A percentile compares a stretch with the other conserved stretches of the same genome.
These are phyloP conservation scores for Hippophae gyantsensis DNA, from an alignment of 306 rosid genomes.

Conservation along the genomic window DNA sequence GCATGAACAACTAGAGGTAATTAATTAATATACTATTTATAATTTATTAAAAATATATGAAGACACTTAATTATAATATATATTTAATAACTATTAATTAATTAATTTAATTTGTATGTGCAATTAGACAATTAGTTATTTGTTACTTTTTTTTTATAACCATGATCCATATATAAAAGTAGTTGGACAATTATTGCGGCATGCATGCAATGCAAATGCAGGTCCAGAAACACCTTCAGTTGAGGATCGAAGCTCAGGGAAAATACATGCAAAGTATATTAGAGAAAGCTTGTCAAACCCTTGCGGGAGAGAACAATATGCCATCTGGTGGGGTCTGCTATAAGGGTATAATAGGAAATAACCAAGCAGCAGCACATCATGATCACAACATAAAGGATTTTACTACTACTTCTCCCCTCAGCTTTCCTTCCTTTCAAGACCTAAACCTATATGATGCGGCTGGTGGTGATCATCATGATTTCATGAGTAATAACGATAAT, in stretches of 20 bases:
- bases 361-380: constrained; percentile 1
- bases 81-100: no score
- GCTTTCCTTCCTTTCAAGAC: constrained; percentile 80
- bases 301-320: constrained; percentile 79
- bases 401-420: constrained; percentile 54
- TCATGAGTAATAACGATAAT: constrained; percentile 21
- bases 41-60: background rate
- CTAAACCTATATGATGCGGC: constrained; percentile 74
- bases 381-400: constrained; percentile 53
- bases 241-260: constrained; percentile 98
- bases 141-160: background rate
- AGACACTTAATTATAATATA: no score
- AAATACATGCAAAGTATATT: constrained; percentile 98
- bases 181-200: no score
- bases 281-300: constrained; percentile 98
- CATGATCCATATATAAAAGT: no score
- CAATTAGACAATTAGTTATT: no score
- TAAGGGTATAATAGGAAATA: constrained; percentile 38
- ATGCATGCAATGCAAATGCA: constrained; percentile 13
- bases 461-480: constrained; percentile 59
- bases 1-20: constrained; percentile 95
- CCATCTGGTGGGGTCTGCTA: constrained; percentile 34
- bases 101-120: no score
- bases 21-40: background rate
- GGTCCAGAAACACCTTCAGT: constrained; percentile 92